Evolutionary conservation across 768 basidiomycete species (phyloP), one percentile per base, ranked within the genome.

Genomic region (Phanerochaete carnosa): DNA sequence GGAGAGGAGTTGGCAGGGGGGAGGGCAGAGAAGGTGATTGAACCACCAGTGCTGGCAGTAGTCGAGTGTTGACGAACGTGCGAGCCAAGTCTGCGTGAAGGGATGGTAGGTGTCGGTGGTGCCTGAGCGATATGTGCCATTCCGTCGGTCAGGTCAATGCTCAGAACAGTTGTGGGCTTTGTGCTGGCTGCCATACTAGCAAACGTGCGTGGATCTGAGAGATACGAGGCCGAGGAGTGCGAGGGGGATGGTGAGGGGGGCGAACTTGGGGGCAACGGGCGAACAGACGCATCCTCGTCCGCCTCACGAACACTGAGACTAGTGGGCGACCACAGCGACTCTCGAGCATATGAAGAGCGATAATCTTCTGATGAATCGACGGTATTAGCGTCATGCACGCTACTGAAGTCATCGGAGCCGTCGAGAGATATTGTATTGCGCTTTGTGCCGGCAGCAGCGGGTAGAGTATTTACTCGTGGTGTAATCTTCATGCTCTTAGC

Each of bases 71-170:
- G 80, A 26, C 89, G 83, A 12, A 80, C 78, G 70, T 91, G 89
- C 22, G 80, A 77, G 23, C 78, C 72, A 52, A 87, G 74, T 52
- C 89, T 83, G 62, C 81, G 76, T 13, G 78, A 63, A 57, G 81
- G 79, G 5, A 83, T 76, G 8, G 79, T 75, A 0, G 87, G 83
- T 26, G 89, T 87, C 35, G 76, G 67, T 43, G 91, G 86, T 11
- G 86, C 92, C 69, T 96, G 91, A 6, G 94, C 94, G 65, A 96
- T 96, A 73, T 96, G 94, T 0, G 90, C 94, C 80, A 94, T 87
- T 13, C 90, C 90, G 64, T 86, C 87, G 7, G 87, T 84, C 26
- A 94, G 72, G 68, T 98, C 95, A 62, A 96, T 84, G 65, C 91
- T 94, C n/a, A 97, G 78, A 26, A 98, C 74, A 0, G 95, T 98